Conservation (phyloP, 2,329 filamentous ascomycete genomes). For the Hymenoscyphus fraxineus region DNA sequence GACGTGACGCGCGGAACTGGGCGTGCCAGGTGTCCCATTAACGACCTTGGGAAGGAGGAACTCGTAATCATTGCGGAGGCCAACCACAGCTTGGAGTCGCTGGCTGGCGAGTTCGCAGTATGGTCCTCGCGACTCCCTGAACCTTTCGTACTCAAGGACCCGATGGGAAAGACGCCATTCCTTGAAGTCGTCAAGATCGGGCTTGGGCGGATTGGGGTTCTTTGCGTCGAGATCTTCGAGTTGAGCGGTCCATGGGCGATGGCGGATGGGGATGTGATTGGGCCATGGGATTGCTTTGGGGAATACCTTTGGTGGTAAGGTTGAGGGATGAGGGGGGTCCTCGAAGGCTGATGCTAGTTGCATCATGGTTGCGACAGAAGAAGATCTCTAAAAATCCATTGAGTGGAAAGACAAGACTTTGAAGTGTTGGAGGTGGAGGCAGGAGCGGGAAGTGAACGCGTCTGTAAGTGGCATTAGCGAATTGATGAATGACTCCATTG, state of each 20-base stretch:
- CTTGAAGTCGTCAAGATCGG: not conserved
- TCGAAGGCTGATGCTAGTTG: not conserved
- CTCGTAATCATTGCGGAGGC: conserved; percentile 1
- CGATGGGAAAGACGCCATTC: not conserved
- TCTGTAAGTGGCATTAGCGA: not conserved
- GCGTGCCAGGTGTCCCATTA: not conserved
- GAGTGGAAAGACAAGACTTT: not conserved
- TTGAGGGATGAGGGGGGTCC: not conserved
- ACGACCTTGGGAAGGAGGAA: not conserved
- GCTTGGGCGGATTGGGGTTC: not conserved
- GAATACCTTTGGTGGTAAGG: not conserved
- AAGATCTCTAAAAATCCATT: not conserved
- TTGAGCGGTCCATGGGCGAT: not conserved
- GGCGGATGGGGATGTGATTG: conserved; percentile 4
- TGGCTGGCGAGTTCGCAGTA: not conserved
- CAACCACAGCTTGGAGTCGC: conserved; percentile 1
- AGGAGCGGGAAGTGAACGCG: not conserved
- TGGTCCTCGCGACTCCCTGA: not conserved
- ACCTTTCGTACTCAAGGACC: not conserved
- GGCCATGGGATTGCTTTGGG: not conserved
- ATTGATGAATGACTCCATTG: not conserved
- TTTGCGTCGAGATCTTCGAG: not conserved
- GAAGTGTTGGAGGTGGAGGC: not conserved
- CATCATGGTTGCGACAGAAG: not conserved
- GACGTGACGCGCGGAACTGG: not conserved